phyloP scores from a whole-genome alignment of 1,139 yeast genomes.

The Suhomyces guaymorum region DNA sequence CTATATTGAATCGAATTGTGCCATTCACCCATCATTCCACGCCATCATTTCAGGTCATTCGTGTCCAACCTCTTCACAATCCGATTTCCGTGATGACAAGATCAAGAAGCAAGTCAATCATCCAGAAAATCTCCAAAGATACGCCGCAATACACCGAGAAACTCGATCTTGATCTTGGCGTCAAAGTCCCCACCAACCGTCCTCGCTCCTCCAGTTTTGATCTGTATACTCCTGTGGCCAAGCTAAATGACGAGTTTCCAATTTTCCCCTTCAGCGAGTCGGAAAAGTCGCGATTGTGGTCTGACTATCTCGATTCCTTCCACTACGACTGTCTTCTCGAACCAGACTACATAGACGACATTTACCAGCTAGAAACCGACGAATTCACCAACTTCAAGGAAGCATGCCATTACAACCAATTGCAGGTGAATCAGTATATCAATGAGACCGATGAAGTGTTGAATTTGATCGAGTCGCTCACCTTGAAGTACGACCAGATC shows the following conservation, averaged over 20 bases:
- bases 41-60: no score
- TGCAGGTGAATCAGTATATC: constrained; percentile 38
- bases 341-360: constrained; percentile 30
- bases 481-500: constrained; percentile 55
- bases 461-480: constrained; percentile 42
- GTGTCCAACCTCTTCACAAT: neutral
- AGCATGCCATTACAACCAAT: constrained; percentile 36
- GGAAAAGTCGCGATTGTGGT: constrained; percentile 39
- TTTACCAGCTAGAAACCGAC: constrained; percentile 34
- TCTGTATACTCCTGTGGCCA: neutral
- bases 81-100: constrained; percentile 18
- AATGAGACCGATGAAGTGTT: constrained; percentile 45
- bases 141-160: constrained; percentile 30
- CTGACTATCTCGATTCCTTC: constrained; percentile 32
- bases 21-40: no score
- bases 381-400: constrained; percentile 42
- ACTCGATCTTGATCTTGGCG: constrained; percentile 15
- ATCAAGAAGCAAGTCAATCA: constrained; percentile 53
- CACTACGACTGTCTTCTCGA: constrained; percentile 41
- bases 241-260: neutral
- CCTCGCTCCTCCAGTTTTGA: constrained; percentile 19
- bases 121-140: constrained; percentile 44
- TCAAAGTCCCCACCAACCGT: no score
- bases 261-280: constrained; percentile 36
- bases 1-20: neutral